These are phyloP conservation scores for Hypoxylon sp. DNA, from an alignment of 2,329 filamentous ascomycete genomes.

Conservation along the genomic window DNA sequence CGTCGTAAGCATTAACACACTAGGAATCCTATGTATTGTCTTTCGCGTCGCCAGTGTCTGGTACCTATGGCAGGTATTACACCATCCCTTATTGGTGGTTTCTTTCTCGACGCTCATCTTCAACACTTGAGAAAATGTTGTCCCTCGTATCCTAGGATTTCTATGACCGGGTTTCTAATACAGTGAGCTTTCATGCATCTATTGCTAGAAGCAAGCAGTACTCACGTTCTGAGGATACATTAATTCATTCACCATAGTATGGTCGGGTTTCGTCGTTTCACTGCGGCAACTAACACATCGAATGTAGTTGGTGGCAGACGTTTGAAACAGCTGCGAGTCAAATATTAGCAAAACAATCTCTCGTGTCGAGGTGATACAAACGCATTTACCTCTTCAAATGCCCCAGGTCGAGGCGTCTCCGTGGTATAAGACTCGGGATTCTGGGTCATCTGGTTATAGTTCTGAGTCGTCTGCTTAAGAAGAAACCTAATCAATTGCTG, in stretches of 20 bases:
- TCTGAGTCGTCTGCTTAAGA: slow-evolving; percentile 81
- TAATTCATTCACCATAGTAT: slow-evolving; percentile 86
- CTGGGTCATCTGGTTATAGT: slow-evolving; percentile 77
- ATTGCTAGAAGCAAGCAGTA: slow-evolving; percentile 25
- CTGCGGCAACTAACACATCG: slow-evolving; percentile 88
- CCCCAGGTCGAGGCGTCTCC: slow-evolving; percentile 36
- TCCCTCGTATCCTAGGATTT: slow-evolving; percentile 65
- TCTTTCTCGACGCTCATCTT: slow-evolving; percentile 93
- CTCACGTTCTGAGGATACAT: slow-evolving; percentile 75
- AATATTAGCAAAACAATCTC: slow-evolving; percentile 41
- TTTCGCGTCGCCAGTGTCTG: slow-evolving; percentile 88
- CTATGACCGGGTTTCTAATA: slow-evolving; percentile 61
- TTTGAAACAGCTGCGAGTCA: slow-evolving; percentile 68
- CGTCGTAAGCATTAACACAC: slow-evolving; percentile 90
- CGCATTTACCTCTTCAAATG: slow-evolving; percentile 74
- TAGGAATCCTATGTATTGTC: slow-evolving; percentile 83
- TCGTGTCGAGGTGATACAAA: slow-evolving; percentile 4
- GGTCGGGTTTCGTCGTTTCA: slow-evolving; percentile 83
- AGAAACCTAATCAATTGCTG: slow-evolving; percentile 90
- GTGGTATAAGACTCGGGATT: slow-evolving; percentile 61
- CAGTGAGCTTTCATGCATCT: slow-evolving; percentile 37
- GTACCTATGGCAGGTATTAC: slow-evolving; percentile 89
- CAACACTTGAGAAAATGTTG: slow-evolving; percentile 89
- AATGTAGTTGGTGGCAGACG: slow-evolving; percentile 78
- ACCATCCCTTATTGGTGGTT: slow-evolving; percentile 92